These are phyloP conservation scores for Torulaspora quercuum DNA, from an alignment of 805 yeast species.

Conservation along the genomic window DNA sequence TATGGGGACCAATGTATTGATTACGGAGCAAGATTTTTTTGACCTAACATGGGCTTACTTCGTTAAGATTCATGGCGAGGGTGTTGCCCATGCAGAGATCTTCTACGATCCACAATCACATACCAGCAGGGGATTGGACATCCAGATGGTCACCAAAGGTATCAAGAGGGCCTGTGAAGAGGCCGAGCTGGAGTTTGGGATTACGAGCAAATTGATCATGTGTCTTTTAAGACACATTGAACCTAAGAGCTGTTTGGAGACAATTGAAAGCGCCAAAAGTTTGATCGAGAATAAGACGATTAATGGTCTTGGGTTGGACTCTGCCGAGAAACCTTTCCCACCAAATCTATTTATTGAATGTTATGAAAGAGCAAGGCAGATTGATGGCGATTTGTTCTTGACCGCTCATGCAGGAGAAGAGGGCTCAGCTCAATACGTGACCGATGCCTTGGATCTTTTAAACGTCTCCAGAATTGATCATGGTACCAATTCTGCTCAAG, in stretches of 20 bases:
- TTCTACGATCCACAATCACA: conserved; percentile 88
- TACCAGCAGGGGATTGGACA: conserved; percentile 57
- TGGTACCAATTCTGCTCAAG: conserved; percentile 65
- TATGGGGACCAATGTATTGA: conserved; percentile 74
- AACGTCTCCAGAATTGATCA: conserved; percentile 74
- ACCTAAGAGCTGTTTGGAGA: conserved; percentile 51
- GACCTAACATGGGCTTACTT: conserved; percentile 77
- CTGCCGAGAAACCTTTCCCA: conserved; percentile 74
- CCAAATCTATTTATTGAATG: conserved; percentile 67
- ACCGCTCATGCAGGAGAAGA: conserved; percentile 93
- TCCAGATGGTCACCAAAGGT: conserved; percentile 62
- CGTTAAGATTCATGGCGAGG: conserved; percentile 53
- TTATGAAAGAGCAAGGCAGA: conserved; percentile 47
- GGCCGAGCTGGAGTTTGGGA: conserved; percentile 57
- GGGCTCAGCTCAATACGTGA: conserved; percentile 70
- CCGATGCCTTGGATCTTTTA: conserved; percentile 54
- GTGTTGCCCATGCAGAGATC: conserved; percentile 66
- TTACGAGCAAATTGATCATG: conserved; percentile 72
- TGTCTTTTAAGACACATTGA: conserved; percentile 77
- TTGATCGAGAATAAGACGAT: conserved; percentile 56
- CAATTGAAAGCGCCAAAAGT: conserved; percentile 51
- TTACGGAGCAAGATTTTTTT: conserved; percentile 66
- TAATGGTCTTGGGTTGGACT: conserved; percentile 78
- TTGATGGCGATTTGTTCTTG: conserved; percentile 52
- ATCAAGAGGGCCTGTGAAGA: conserved; percentile 63